Evolutionary conservation across 1,284 basidiomycete genomes (phyloP), one percentile per base, ranked within the genome.

Genomic region (Trichosporon sp.): DNA sequence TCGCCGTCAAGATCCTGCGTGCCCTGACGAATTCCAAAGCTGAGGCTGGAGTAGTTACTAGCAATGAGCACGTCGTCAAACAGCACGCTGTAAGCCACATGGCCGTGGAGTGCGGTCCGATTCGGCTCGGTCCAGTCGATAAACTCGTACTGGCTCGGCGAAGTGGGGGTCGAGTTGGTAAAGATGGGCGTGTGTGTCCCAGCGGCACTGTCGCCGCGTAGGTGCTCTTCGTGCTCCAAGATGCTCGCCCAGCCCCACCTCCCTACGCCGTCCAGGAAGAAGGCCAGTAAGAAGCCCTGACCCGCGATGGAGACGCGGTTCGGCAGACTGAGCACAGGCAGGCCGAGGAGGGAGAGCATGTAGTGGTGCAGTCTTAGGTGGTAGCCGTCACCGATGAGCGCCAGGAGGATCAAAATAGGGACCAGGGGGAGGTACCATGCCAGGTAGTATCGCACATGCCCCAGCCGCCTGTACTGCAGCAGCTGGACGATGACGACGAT

Each of bases 211-310:
- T 75, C 74, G 29, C 74, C 74, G 2, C 65, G 56, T 6, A 75
- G 64, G 14, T 29, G 21, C 21, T 13, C 34, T 9, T 40, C 46
- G 64, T 59, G 31, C 68, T 79, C 66, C 19, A 78, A 65, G n/a
- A 79, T 70, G 58, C 72, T 69, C 19, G 68, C 76, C 75, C 74
- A 78, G 0, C 76, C 76, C 78, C 78, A 79, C 34, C 76, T 59
- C 1, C 75, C 76, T 3, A 74, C 68, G 10, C 78, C 78, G 66
- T 79, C 78, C 32, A 78, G 65, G 68, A 75, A 79, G 33, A 74
- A 65, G 16, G 74, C 78, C 25, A 78, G 65, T 36, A 71, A 65
- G 65, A 79, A 74, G 4, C 74, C 74, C 66, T 76, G 74, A 1
- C 65, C 66, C 54, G 74, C 73, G 19, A 75, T 60, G 32, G 67